These are phyloP conservation scores for Antitrichia curtipendula DNA, from an alignment of 225 moss, liverwort and hornwort genomes.

Conservation along the genomic window DNA sequence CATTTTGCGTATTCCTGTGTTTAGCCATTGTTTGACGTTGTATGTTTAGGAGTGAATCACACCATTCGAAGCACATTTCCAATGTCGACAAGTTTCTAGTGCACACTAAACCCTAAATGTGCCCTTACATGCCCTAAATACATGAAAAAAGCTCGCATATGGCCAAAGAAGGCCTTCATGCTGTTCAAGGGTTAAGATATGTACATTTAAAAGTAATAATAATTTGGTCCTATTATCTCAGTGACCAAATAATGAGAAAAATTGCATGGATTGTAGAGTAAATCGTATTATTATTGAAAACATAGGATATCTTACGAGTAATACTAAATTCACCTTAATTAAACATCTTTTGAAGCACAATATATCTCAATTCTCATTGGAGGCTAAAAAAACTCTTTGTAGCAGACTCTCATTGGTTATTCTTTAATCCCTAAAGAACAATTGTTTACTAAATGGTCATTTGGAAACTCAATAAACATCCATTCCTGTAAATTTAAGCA, in stretches of 20 bases:
- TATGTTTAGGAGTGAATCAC: too few species aligned
- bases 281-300: accelerated
- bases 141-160: too few species aligned
- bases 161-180: too few species aligned
- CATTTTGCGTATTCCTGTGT: too few species aligned
- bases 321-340: accelerated
- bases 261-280: accelerated
- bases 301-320: accelerated
- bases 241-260: accelerated
- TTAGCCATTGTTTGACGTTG: too few species aligned
- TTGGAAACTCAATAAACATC: accelerated
- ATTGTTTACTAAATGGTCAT: accelerated
- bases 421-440: accelerated
- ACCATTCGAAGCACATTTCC: too few species aligned
- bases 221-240: accelerated
- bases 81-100: too few species aligned
- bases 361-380: background rate
- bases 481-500: too few species aligned
- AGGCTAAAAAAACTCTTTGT: background rate
- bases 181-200: too few species aligned
- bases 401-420: accelerated
- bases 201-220: too few species aligned
- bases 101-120: too few species aligned
- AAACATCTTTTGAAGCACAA: background rate
- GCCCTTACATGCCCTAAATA: too few species aligned